These are phyloP conservation scores for Cnidoscolus chayamansa DNA, from an alignment of 441 rosid genomes.

Conservation along the genomic window DNA sequence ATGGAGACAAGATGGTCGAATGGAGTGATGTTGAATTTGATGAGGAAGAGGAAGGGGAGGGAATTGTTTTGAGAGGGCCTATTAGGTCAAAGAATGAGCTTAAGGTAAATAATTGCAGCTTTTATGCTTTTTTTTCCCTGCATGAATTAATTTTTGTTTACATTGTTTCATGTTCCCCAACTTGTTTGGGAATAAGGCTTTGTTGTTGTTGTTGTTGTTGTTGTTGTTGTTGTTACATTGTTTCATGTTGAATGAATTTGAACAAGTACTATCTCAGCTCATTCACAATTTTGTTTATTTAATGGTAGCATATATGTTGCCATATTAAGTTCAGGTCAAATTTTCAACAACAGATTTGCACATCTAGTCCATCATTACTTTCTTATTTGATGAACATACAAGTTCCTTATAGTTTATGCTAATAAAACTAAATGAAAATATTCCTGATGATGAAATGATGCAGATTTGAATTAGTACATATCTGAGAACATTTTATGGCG, in stretches of 20 bases:
- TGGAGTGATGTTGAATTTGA: slow-evolving; percentile 46
- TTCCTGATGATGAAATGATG: not conserved
- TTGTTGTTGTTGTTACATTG: too few relatives aligned
- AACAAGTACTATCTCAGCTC: not conserved
- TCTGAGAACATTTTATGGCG: not conserved
- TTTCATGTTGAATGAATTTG: not conserved
- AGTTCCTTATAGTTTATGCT: not conserved
- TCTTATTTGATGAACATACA: not conserved
- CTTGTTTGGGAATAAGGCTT: too few relatives aligned
- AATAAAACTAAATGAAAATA: not conserved
- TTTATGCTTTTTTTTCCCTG: not conserved
- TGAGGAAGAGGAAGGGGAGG: slow-evolving; percentile 32
- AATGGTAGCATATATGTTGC: not conserved
- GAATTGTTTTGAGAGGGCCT: slow-evolving; percentile 41
- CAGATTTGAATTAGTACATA: not conserved
- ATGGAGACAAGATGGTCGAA: slow-evolving; percentile 39
- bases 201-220: too few relatives aligned
- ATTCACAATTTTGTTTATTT: not conserved
- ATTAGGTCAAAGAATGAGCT: slow-evolving; percentile 86
- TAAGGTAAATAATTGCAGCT: slow-evolving; percentile 40
- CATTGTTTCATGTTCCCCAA: not conserved
- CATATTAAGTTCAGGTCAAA: not conserved
- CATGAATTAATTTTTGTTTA: not conserved
- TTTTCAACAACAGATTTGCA: not conserved
- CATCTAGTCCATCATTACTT: not conserved